Base-by-base conservation (phyloP, 768 basidiomycete species). In the Dioszegia aurantiaca region DNA sequence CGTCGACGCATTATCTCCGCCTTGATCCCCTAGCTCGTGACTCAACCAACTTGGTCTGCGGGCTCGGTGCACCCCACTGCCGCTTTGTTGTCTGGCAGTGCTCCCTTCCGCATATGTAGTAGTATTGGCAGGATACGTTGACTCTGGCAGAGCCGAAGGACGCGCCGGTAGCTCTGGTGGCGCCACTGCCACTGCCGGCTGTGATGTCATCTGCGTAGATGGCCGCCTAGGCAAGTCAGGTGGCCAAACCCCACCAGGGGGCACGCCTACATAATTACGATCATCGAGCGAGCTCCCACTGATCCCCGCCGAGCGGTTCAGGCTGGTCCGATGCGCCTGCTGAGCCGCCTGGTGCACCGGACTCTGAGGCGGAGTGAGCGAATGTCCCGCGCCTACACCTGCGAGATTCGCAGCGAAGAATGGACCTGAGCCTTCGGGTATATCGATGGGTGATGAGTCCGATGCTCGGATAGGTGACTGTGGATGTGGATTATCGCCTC, bases 341-440 rank as follows among this genome's bases (percentile, higher is more conserved):
- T 56, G 48, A 11, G 58, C 62, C 2, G 59, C 44, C 19, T 53
- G 48, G 46, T 70, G 69, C 19, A 65, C 30, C 9, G 69, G 69
- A n/a, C 62, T 59, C 26, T 59, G 53, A 11, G 67, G 65, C 12
- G 70, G 70, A n/a, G 70, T 67, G 19, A 72, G 42, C 3, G 63
- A 62, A 61, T 72, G 70, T 17, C 70, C 70, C 24, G 70, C 67
- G 14, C 70, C 70, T 21, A 72, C 56, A 17, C 70, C 70, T 0
- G 70, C 70, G n/a, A 64, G 63, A 27, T 58, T 60, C 24, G 51
- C 51, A 12, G 24, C 37, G 14, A 24, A 26, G 23, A 53, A 53
- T 10, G 37, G 36, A 23, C 39, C 39, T 2, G 10, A 9, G 4
- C 51, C 26, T 6, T 17, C 4, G 24, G 19, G 4, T 36, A 53